Percentiles rank a stretch among this genome's conserved stretches.
phyloP scores from a whole-genome alignment of 139 green algal species.

The Coccomyxa sp. region DNA sequence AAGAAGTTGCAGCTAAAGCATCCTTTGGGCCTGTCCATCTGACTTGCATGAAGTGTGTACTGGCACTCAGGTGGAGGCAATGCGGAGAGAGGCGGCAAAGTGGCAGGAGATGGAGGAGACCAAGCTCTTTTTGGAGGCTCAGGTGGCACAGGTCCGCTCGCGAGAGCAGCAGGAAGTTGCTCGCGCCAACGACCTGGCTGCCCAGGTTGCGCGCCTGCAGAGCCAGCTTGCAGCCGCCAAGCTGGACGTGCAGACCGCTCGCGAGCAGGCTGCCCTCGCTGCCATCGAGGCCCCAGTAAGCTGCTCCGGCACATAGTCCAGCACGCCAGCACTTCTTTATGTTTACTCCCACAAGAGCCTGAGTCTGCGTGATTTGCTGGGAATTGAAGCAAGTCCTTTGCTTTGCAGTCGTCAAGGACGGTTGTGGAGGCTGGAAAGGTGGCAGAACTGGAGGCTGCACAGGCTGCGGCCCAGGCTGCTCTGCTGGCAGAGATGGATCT shows the following conservation, averaged over 20 bases:
- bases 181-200: constrained; percentile 16
- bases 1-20: neutral
- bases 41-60: neutral
- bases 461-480: constrained; percentile 9
- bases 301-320: neutral
- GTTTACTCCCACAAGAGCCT: no score
- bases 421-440: constrained; percentile 8
- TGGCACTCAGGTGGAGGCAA: constrained; percentile 15
- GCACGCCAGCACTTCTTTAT: no score
- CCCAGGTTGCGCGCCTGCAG: constrained; percentile 15
- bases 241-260: constrained; percentile 14
- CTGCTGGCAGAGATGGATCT: constrained; percentile 33
- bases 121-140: neutral
- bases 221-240: constrained; percentile 26
- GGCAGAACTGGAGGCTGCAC: constrained; percentile 21
- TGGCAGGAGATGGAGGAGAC: constrained; percentile 24
- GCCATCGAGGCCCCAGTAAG: neutral
- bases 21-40: neutral
- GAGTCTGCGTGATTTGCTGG: no score
- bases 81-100: constrained; percentile 24
- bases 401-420: constrained; percentile 4
- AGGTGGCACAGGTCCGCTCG: constrained; percentile 9
- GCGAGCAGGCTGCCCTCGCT: neutral
- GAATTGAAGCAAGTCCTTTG: neutral
- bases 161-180: constrained; percentile 1